phyloP scores from a whole-genome alignment of 352 stramenopile species.

The Aphanomyces cochlioides region DNA sequence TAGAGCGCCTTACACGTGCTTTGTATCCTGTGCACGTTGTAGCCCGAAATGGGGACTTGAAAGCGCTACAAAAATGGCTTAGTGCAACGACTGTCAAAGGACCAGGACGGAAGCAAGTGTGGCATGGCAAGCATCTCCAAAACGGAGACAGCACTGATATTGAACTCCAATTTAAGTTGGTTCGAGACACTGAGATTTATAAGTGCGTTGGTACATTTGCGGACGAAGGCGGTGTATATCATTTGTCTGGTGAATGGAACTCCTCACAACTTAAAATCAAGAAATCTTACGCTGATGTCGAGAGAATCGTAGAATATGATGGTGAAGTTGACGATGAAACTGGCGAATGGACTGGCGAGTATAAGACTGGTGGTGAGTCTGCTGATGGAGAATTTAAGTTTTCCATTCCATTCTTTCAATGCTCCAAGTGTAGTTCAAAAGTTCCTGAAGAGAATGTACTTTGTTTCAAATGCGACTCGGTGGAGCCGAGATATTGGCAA shows the following conservation, averaged over 20 bases:
- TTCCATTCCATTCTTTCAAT: neutral
- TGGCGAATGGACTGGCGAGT: neutral
- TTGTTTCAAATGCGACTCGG: too few species aligned
- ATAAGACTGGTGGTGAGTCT: neutral
- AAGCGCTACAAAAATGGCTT: neutral
- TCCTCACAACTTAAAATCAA: too few species aligned
- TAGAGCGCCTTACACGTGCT: neutral
- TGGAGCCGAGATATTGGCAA: too few species aligned
- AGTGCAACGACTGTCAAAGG: neutral
- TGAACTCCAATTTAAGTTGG: neutral
- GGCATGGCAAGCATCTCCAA: neutral
- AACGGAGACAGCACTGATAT: neutral
- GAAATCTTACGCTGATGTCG: neutral
- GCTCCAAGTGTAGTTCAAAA: neutral
- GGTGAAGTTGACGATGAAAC: neutral
- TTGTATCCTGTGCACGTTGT: neutral
- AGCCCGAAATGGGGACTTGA: neutral
- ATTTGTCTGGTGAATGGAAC: too few species aligned
- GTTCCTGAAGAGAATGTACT: too few species aligned
- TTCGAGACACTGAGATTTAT: neutral
- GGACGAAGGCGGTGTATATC: neutral
- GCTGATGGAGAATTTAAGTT: neutral
- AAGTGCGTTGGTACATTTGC: neutral
- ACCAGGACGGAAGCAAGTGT: neutral
- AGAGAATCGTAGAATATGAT: neutral